Evolutionary conservation across 306 rosid genomes (phyloP), one percentile per base, ranked within the genome.

Genomic region (Lablab purpureus): DNA sequence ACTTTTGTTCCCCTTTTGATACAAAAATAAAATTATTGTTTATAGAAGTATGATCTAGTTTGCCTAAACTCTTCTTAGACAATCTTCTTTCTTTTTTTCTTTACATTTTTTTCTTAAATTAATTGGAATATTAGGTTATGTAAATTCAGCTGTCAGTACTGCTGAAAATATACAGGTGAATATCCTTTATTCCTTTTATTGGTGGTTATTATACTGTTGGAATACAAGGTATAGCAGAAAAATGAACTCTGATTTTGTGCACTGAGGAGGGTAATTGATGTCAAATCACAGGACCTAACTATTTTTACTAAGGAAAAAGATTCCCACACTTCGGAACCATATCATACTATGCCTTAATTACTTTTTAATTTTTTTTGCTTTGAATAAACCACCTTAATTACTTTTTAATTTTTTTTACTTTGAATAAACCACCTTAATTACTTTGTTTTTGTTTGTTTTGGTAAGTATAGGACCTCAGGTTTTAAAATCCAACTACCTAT

Each of bases 51-150:
- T 36, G 23, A n/a, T 30, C 70, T 56, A 43, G 77, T 52, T 25
- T 73, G 34, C 19, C 5, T 43, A 54, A 67, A 67, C 72, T 46
- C 55, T 25, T 49, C 41, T 30, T 82, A 70, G 82, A 76, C 82
- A 69, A 76, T 71, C 34, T 77, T 46, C 36, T 71, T 71, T 70
- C 17, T 71, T 71, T 70, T 12, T 49, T 77, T 28, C 23, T 70
- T 84, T 60, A 12, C 23, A 5, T 64, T 64, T 34, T 32, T 64
- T n/a, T 64, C 10, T 8, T 7, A 62, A 62, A 74, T 69, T 52
- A 62, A 74, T 69, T 52, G 73, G 72, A 63, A 36, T 75, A 34
- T 36, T 77, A 66, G 71, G 32, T 49, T 75, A 62, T 77, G 86
- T 64, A 80, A 54, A 76, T 76, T 84, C 65, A 71, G 87, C 62